Evolutionary conservation across 306 rosid genomes (phyloP).

Genomic region (Cicer yamashitae): DNA sequence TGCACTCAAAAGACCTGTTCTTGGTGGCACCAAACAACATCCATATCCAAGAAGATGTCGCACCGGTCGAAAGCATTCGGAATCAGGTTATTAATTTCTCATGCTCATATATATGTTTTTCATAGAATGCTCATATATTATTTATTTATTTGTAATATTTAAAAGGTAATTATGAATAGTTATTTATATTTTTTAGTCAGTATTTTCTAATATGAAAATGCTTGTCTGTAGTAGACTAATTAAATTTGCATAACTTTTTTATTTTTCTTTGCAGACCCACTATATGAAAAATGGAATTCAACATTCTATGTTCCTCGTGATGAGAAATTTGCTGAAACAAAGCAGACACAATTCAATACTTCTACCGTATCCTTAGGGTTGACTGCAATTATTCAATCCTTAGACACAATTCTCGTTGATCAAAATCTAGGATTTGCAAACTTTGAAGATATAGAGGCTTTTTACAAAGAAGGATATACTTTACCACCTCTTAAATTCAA

Average conservation of each 20-base stretch:
- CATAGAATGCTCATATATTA: too few relatives aligned
- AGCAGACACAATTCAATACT: conserved; percentile 50
- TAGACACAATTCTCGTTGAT: conserved; percentile 43
- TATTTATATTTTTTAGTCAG: too few relatives aligned
- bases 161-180: too few relatives aligned
- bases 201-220: too few relatives aligned
- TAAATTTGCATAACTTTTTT: too few relatives aligned
- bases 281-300: conserved; percentile 41
- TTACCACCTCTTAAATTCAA: conserved; percentile 38
- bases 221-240: too few relatives aligned
- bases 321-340: conserved; percentile 54
- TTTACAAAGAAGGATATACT: conserved; percentile 53
- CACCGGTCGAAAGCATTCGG: conserved; percentile 40
- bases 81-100: conserved; percentile 46
- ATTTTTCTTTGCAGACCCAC: conserved; percentile 42
- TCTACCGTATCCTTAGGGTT: conserved; percentile 48
- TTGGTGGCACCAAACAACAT: conserved; percentile 54
- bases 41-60: conserved; percentile 75
- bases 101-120: neutral
- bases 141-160: too few relatives aligned
- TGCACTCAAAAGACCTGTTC: conserved; percentile 58
- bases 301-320: conserved; percentile 64
- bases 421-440: conserved; percentile 43
- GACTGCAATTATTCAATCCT: conserved; percentile 44
- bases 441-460: conserved; percentile 52